Evolutionary conservation across 352 stramenopile species (phyloP).

Genomic region (Globisporangium irregulare): DNA sequence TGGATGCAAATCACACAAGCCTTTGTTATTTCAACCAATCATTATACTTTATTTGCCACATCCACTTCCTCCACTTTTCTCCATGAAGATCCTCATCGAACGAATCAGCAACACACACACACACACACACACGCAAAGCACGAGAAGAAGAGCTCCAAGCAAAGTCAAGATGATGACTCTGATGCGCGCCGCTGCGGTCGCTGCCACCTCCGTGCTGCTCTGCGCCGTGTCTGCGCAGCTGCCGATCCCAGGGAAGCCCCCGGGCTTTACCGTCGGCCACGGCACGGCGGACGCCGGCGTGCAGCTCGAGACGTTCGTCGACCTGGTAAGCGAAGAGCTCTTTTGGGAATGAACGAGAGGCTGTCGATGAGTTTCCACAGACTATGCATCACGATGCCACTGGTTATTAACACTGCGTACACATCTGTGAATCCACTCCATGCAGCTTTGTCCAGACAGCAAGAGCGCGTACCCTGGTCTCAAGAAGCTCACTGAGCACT

Average conservation of each 20-base stretch:
- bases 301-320: slow-evolving; percentile 83
- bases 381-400: too few species aligned
- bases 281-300: slow-evolving; percentile 54
- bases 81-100: slow-evolving; percentile 1
- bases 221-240: slow-evolving; percentile 35
- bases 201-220: slow-evolving; percentile 16
- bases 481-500: slow-evolving; percentile 55
- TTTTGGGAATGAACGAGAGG: background rate
- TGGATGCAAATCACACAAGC: slow-evolving; percentile 2
- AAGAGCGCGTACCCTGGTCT: slow-evolving; percentile 65
- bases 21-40: slow-evolving; percentile 21
- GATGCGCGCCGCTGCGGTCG: slow-evolving; percentile 19
- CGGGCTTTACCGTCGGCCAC: slow-evolving; percentile 58
- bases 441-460: slow-evolving; percentile 72
- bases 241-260: slow-evolving; percentile 53
- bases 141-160: background rate
- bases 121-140: background rate
- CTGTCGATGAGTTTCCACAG: background rate
- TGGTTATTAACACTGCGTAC: background rate
- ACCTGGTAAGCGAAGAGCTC: slow-evolving; percentile 39
- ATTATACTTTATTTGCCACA: background rate
- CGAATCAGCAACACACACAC: background rate
- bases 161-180: slow-evolving; percentile 17
- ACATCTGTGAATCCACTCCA: background rate
- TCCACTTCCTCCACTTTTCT: background rate